These are phyloP conservation scores for Pneumocystis sp. DNA, from an alignment of 1,139 yeast species.

Conservation along the genomic window DNA sequence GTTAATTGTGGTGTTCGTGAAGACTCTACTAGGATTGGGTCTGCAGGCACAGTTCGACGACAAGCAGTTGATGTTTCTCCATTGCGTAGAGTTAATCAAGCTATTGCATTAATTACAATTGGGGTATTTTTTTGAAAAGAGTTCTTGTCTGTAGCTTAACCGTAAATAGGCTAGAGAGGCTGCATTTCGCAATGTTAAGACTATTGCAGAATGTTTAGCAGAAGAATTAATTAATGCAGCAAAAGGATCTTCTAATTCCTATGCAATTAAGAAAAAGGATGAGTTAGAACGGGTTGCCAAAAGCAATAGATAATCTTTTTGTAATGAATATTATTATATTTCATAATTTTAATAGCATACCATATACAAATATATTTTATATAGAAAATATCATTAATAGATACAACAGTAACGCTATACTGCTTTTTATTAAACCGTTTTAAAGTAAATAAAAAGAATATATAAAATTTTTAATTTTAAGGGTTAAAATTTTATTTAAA, in stretches of 20 bases:
- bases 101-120: constrained; percentile 91
- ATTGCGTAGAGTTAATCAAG: constrained; percentile 99
- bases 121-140: constrained; percentile 37
- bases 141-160: not conserved
- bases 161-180: constrained; percentile 67
- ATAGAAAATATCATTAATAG: not conserved
- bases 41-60: constrained; percentile 99
- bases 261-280: constrained; percentile 99
- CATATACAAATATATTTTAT: not conserved
- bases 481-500: not conserved
- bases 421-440: not conserved
- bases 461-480: not conserved
- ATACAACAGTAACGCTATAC: not conserved
- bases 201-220: constrained; percentile 99
- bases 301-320: constrained; percentile 83
- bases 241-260: constrained; percentile 99
- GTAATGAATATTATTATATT: not conserved
- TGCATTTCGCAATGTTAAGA: constrained; percentile 99
- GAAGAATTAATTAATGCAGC: constrained; percentile 99
- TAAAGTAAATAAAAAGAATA: not conserved
- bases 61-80: constrained; percentile 99
- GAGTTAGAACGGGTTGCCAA: constrained; percentile 99
- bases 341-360: not conserved
- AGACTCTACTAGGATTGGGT: constrained; percentile 99
- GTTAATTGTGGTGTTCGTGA: constrained; percentile 99